These are phyloP conservation scores for Pythium dissimile DNA, from an alignment of 352 stramenopile genomes.

Conservation along the genomic window DNA sequence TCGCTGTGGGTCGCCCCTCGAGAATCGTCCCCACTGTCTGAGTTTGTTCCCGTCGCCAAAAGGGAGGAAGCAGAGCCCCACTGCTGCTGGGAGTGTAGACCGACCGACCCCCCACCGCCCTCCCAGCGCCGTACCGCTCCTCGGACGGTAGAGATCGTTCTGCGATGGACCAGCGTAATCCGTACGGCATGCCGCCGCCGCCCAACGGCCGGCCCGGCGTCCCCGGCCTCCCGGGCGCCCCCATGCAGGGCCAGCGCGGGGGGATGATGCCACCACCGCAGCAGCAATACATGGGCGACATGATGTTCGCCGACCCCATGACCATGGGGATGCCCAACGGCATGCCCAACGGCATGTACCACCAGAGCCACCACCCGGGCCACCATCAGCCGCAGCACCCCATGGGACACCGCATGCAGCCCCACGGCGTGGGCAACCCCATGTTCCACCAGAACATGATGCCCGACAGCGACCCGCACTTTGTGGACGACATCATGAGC, in stretches of 20 bases:
- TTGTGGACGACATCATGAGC: slow-evolving; percentile 68
- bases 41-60: background rate
- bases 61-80: background rate
- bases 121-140: too few relatives aligned
- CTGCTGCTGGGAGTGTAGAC: too few relatives aligned
- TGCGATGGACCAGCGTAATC: slow-evolving; percentile 63
- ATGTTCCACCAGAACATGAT: slow-evolving; percentile 47
- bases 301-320: slow-evolving; percentile 76
- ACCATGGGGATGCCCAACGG: slow-evolving; percentile 49
- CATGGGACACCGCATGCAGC: slow-evolving; percentile 30
- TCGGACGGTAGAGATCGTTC: too few relatives aligned
- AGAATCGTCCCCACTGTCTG: slow-evolving; percentile 11
- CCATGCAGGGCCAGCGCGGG: slow-evolving; percentile 34
- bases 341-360: slow-evolving; percentile 52
- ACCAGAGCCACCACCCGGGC: slow-evolving; percentile 52
- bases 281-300: slow-evolving; percentile 75
- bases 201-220: slow-evolving; percentile 21
- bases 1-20: background rate
- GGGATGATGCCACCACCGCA: slow-evolving; percentile 46
- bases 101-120: too few relatives aligned
- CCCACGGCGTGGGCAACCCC: slow-evolving; percentile 27
- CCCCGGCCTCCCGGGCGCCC: slow-evolving; percentile 32
- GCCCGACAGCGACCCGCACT: slow-evolving; percentile 61
- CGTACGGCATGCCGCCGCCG: slow-evolving; percentile 47
- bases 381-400: slow-evolving; percentile 33